Percentiles rank a stretch among this genome's conserved stretches.
phyloP scores from a whole-genome alignment of 495 filamentous ascomycete genomes.

The Tuber calosporum region DNA sequence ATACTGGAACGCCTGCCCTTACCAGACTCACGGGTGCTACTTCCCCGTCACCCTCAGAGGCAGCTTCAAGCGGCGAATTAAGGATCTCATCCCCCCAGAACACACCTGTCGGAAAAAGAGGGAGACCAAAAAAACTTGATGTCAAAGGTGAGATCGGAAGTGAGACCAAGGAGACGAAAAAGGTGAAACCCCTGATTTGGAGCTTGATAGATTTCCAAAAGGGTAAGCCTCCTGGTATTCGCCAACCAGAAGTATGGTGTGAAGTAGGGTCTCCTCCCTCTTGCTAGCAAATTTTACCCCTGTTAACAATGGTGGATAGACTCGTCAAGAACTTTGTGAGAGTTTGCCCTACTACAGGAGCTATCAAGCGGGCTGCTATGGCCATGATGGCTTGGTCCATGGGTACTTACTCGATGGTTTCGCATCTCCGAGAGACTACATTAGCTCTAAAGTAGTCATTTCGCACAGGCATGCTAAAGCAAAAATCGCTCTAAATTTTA shows the following conservation, averaged over 20 bases:
- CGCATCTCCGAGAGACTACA: conserved; percentile 51
- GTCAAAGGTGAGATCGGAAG: conserved; percentile 11
- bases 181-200: not conserved
- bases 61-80: not conserved
- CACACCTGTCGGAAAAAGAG: conserved; percentile 6
- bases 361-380: conserved; percentile 57
- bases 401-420: conserved; percentile 60
- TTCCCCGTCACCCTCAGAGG: not conserved
- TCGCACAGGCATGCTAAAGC: conserved; percentile 53
- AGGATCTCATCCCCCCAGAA: not conserved
- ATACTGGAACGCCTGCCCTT: not conserved
- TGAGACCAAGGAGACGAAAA: conserved; percentile 12
- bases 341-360: conserved; percentile 58
- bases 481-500: not conserved
- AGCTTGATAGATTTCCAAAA: conserved; percentile 22
- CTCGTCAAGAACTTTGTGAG: conserved; percentile 59
- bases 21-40: not conserved
- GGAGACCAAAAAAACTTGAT: conserved; percentile 10
- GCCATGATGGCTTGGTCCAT: conserved; percentile 45
- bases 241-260: conserved; percentile 36
- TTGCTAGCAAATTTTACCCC: not conserved
- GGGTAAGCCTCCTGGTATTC: conserved; percentile 31
- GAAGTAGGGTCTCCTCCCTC: conserved; percentile 23
- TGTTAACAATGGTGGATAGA: conserved; percentile 40
- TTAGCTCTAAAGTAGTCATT: conserved; percentile 61